Evolutionary conservation across 768 basidiomycete species (phyloP), one percentile per base, ranked within the genome.

Genomic region (Phlegmacium glaucopus): DNA sequence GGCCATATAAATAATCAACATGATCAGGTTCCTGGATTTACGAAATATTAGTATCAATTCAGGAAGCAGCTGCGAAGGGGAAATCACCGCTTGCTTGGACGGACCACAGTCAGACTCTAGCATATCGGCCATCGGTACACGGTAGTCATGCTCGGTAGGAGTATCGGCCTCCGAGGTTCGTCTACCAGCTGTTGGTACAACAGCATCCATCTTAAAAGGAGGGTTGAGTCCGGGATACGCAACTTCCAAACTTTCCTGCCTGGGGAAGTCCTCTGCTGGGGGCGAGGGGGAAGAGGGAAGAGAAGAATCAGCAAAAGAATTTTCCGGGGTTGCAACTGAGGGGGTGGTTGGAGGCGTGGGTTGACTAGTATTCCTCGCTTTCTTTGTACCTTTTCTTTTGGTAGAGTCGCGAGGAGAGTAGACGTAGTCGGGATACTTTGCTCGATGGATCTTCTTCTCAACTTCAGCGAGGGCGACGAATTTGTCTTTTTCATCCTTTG

Each of bases 391-490:
- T 40, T 52, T 39, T 13, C 39, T 45, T 6, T 54, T 54, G 8
- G 15, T 39, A 15, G 26, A 10, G 17, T 15, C 34, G 7, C 50
- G 34, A 9, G 64, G 63, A 9, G 60, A 36, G 12, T 69, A 67
- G 2, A 56, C 52, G 44, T 66, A 69, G 46, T 61, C 28, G 8
- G 66, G 65, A 42, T 57, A 64, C 53, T 50, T 60, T 10, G 10
- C 40, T 12, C 55, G 55, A 36, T 67, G 64, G 26, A 54, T 54
- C 39, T 41, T 39, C 51, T 66, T 65, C 49, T 67, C 64, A 35
- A 42, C 27, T 10, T 53, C 50, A 0, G 68, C 68, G 5, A 56
- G 40, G 11, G 49, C 47, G 2, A 15, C 6, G 32, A 47, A 61
- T 1, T 45, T 49, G 1, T 30, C 41, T 46, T 64, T 60, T 34